Conservation (phyloP, 2,329 filamentous ascomycete genomes). For the Capronia americana region DNA sequence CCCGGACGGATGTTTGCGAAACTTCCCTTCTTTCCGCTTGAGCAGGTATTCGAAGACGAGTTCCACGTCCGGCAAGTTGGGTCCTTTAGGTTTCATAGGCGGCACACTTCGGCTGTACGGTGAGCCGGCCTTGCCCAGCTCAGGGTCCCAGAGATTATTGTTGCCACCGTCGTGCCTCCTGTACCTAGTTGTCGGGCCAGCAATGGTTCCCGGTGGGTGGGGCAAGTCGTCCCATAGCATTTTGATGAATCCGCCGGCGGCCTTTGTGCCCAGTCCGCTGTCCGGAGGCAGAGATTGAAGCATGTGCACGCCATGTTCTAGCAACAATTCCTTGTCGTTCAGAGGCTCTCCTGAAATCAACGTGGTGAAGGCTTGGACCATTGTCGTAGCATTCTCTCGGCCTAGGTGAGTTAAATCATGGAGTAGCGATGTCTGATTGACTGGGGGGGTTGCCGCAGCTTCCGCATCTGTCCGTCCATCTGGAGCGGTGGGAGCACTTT, state of each 20-base stretch:
- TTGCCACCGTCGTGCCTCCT: constrained; percentile 53
- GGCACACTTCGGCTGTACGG: constrained; percentile 55
- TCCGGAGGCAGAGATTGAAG: constrained; percentile 58
- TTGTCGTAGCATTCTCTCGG: constrained; percentile 49
- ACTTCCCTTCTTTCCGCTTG: constrained; percentile 49
- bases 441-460: constrained; percentile 42
- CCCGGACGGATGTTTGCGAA: constrained; percentile 54
- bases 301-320: constrained; percentile 61
- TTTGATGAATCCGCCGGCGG: constrained; percentile 59
- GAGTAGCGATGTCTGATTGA: constrained; percentile 50
- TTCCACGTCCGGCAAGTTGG: constrained; percentile 57
- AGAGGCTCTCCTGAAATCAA: constrained; percentile 55
- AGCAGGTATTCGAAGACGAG: constrained; percentile 56
- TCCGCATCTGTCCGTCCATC: constrained; percentile 54
- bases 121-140: constrained; percentile 61
- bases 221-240: constrained; percentile 62
- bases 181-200: constrained; percentile 55
- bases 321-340: constrained; percentile 55
- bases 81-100: constrained; percentile 57
- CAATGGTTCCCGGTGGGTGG: constrained; percentile 56
- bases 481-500: constrained; percentile 44
- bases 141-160: constrained; percentile 58
- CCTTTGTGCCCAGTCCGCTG: constrained; percentile 56
- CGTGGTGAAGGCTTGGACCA: constrained; percentile 51
- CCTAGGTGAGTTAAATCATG: constrained; percentile 51